Base-by-base conservation (phyloP, 2,329 filamentous ascomycete species). In the Akanthomyces dipterigenus region DNA sequence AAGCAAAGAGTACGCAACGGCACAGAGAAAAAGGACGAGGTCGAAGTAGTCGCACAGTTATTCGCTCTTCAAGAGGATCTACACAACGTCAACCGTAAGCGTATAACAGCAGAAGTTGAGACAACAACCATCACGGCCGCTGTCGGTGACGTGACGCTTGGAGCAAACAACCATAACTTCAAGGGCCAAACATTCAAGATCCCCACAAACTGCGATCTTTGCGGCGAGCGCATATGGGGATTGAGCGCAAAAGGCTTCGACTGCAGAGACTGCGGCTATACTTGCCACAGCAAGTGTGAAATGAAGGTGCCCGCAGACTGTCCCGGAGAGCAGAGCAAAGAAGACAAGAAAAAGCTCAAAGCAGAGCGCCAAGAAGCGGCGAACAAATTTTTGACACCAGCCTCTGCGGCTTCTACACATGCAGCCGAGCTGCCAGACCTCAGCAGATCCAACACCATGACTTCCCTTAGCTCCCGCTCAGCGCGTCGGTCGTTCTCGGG, bases 131-230 rank as follows among this genome's bases (percentile, higher is more conserved):
- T 99, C 70, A 93, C 91, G n/a, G 81, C 87, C 11, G 90, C 87
- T 0, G 93, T 97, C 3, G 95, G 95, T 40, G 95, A 99, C 71
- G 84, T 99, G 60, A 96, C 93, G 2, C 80, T 96, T 22, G 93
- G 93, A 20, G 93, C 93, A 12, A 91, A 91, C 72, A 96, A 93
- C 70, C 95, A 99, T 78, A 95, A 96, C 70, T 99, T 99, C 82
- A 96, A 96, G 76, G 87, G 91, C n/a, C 92, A 98, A 71, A 98
- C 95, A 0, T 99, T 98, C 82, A 98, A 98, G 74, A 96, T 99
- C 63, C 96, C 96, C 0, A 99, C 95, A 5, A 98, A 98, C 72
- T 99, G 95, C 77, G 95, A 99, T 73, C 82, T 97, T 14, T 99
- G 95, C 68, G 93, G 93, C 20, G 95, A 99, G 71, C 86, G 95